Conservation (phyloP, 2,329 filamentous ascomycete species). For the Boeremia exigua region DNA sequence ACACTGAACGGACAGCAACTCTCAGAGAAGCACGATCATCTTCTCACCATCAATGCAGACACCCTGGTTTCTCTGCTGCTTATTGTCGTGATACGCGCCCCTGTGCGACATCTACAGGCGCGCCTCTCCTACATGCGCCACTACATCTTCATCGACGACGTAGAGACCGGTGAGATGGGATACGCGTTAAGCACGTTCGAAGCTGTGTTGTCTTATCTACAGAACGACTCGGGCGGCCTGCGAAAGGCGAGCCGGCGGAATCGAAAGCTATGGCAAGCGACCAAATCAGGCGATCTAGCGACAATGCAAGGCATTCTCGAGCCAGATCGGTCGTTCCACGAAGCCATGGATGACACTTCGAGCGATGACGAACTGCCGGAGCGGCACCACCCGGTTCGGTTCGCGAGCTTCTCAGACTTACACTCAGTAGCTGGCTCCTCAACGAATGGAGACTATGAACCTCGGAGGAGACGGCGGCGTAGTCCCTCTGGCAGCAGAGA, state of each 20-base stretch:
- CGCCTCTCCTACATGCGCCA: slow-evolving; percentile 93
- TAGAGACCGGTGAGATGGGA: slow-evolving; percentile 93
- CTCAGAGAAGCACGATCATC: slow-evolving; percentile 60
- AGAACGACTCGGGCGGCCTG: slow-evolving; percentile 79
- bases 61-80: slow-evolving; percentile 89
- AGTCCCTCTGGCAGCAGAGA: slow-evolving; percentile 28
- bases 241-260: slow-evolving; percentile 87
- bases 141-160: slow-evolving; percentile 97
- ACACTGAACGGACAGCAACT: slow-evolving; percentile 32
- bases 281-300: slow-evolving; percentile 75
- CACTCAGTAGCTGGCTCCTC: slow-evolving; percentile 36
- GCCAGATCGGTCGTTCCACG: slow-evolving; percentile 60
- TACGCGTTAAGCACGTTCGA: slow-evolving; percentile 97
- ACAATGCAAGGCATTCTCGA: slow-evolving; percentile 82
- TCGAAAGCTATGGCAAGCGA: slow-evolving; percentile 84
- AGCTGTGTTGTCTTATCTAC: slow-evolving; percentile 87
- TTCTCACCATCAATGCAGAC: slow-evolving; percentile 80
- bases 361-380: slow-evolving; percentile 36
- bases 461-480: slow-evolving; percentile 26
- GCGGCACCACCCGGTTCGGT: slow-evolving; percentile 38
- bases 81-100: slow-evolving; percentile 89
- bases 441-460: slow-evolving; percentile 37
- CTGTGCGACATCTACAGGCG: slow-evolving; percentile 85
- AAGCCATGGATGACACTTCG: slow-evolving; percentile 34
- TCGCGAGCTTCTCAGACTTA: slow-evolving; percentile 40